Percentiles rank a stretch among this genome's conserved stretches.
phyloP scores from a whole-genome alignment of 257 asterid species.

The Galeopsis tetrahit region DNA sequence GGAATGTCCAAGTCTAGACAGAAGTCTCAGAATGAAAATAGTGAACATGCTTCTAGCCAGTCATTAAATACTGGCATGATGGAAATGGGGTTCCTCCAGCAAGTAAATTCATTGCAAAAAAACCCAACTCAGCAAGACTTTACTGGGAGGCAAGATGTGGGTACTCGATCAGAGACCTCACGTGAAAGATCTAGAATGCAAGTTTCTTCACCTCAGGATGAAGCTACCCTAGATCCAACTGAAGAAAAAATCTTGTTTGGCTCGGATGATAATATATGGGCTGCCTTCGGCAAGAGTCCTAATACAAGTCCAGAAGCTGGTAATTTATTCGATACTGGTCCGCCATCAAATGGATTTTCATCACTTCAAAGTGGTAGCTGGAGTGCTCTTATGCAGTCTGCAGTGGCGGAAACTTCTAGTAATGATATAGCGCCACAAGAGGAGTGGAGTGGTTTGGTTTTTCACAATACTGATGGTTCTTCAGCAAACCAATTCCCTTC shows the following conservation, averaged over 20 bases:
- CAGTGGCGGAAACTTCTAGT: slow-evolving; percentile 87
- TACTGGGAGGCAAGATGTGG: slow-evolving; percentile 48
- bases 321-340: slow-evolving; percentile 56
- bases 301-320: slow-evolving; percentile 57
- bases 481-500: slow-evolving; percentile 47
- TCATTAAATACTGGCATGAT: slow-evolving; percentile 39
- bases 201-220: slow-evolving; percentile 51
- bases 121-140: slow-evolving; percentile 48
- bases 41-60: slow-evolving; percentile 53
- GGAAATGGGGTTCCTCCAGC: slow-evolving; percentile 55
- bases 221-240: slow-evolving; percentile 78
- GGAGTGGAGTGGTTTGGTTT: slow-evolving; percentile 69
- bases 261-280: slow-evolving; percentile 83
- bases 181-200: slow-evolving; percentile 46
- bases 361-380: slow-evolving; percentile 87
- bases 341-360: slow-evolving; percentile 49
- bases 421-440: slow-evolving; percentile 61
- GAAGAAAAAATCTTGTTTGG: slow-evolving; percentile 93
- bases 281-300: slow-evolving; percentile 69
- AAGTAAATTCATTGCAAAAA: slow-evolving; percentile 49
- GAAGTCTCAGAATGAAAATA: slow-evolving; percentile 57
- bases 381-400: slow-evolving; percentile 99
- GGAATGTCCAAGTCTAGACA: slow-evolving; percentile 48
- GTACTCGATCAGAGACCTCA: slow-evolving; percentile 43
- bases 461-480: slow-evolving; percentile 48